A percentile compares a stretch with the other conserved stretches of the same genome.
Conservation (phyloP, 768 basidiomycete species). For the Lactarius quietus region DNA sequence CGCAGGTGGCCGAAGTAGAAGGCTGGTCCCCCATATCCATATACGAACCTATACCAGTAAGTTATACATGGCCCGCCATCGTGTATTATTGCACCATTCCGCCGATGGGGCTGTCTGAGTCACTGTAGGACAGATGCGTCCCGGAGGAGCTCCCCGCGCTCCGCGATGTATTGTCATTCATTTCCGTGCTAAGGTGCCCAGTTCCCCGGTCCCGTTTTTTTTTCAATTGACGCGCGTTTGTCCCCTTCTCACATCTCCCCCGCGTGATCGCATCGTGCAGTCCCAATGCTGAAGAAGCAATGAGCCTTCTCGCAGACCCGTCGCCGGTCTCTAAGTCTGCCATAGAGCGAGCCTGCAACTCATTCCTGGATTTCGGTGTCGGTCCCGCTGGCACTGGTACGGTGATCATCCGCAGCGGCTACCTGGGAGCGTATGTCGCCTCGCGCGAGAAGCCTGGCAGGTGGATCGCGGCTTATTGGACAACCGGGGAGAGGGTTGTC, state of each 20-base stretch:
- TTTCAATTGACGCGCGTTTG: background rate
- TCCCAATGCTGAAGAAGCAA: constrained; percentile 85
- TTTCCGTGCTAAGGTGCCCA: constrained; percentile 65
- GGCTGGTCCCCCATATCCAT: constrained; percentile 66
- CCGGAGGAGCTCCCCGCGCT: constrained; percentile 77
- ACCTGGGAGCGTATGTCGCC: constrained; percentile 65
- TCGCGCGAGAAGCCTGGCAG: constrained; percentile 38
- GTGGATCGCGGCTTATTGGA: constrained; percentile 82
- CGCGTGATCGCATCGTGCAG: constrained; percentile 29
- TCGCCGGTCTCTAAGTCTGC: constrained; percentile 45
- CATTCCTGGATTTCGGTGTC: constrained; percentile 59
- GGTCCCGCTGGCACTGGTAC: constrained; percentile 48
- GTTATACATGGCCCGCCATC: constrained; percentile 27
- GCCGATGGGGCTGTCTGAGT: constrained; percentile 12
- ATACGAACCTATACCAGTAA: constrained; percentile 90
- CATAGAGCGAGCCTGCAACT: constrained; percentile 64
- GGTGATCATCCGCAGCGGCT: constrained; percentile 74
- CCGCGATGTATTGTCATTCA: constrained; percentile 49
- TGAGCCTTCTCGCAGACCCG: constrained; percentile 56
- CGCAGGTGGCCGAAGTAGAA: constrained; percentile 50
- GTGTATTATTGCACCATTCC: background rate
- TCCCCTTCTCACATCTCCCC: background rate
- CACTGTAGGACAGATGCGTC: constrained; percentile 62
- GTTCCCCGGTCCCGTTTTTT: constrained; percentile 3
- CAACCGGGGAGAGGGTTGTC: constrained; percentile 49